Evolutionary conservation across 1,139 yeast species (phyloP), one percentile per base, ranked within the genome.

Genomic region (Kodamaea derodonti): DNA sequence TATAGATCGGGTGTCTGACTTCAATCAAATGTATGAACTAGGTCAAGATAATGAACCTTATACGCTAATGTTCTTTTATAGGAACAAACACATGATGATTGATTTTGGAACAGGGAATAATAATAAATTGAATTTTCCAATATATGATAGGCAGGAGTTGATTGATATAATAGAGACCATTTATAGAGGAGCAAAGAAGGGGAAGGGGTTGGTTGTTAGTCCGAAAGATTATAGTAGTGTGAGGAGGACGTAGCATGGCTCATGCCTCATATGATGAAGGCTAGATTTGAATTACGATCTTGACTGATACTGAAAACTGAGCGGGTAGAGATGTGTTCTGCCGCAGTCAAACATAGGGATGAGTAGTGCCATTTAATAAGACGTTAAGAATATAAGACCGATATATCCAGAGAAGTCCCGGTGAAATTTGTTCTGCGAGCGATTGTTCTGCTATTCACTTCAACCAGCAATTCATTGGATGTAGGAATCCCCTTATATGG

Each of bases 21-120:
- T 92, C 61, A 90, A 88, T 57, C 73, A 65, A 50, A 88, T 92
- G 94, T 92, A 92, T 58, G 97, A 92, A 57, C 63, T 92, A 38
- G 86, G 83, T 52, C 97, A 87, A 46, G 49, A 46, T 24, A 30
- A 25, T 16, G 45, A 41, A 31, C 95, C 95, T 20, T 79, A 85
- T 71, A 81, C 95, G 32, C 70, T 92, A 36, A 92, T 92, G 97
- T 90, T 92, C 54, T 92, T 92, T 57, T 87, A 76, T 61, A 68
- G 95, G 36, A 92, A 92, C 62, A 90, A 88, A 56, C 98, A 92
- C 57, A 90, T 94, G 95, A 79, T 90, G 87, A 86, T 96, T 61
- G 98, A 92, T 65, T 88, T 88, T 59, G 98, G 98, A 2, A 92
- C 98, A 0, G 99, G 99, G 28, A 87, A 92, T 55, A 92, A 94